Percentiles rank a stretch among this genome's conserved stretches.
These are phyloP conservation scores for Pseudogymnoascus sp. DNA, from an alignment of 2,329 filamentous ascomycete species.

Conservation along the genomic window DNA sequence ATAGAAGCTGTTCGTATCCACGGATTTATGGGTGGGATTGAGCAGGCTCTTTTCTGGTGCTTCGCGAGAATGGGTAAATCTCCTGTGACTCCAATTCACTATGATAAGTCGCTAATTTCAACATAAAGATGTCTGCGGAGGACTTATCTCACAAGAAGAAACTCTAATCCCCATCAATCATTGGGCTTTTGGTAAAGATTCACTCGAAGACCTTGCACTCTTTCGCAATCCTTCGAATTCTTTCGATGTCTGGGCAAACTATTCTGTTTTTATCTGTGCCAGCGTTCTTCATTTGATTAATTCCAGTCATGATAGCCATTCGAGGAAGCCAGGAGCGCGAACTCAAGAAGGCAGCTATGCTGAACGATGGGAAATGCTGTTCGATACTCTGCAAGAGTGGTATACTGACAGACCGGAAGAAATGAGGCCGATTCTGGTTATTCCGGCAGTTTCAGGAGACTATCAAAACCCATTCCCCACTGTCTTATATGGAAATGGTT, in stretches of 20 bases:
- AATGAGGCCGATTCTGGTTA: conserved; percentile 30
- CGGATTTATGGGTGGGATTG: conserved; percentile 40
- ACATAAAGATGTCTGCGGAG: conserved; percentile 39
- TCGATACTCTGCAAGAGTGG: conserved; percentile 35
- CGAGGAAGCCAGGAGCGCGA: neutral
- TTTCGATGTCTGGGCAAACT: conserved; percentile 43
- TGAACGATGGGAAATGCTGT: conserved; percentile 32
- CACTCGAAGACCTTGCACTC: conserved; percentile 22
- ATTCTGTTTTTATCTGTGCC: conserved; percentile 40
- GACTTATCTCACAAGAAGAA: conserved; percentile 41
- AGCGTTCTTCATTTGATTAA: conserved; percentile 34
- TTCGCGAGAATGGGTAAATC: conserved; percentile 42
- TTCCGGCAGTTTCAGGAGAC: conserved; percentile 25
- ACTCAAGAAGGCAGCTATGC: conserved; percentile 21
- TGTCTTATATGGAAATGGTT: conserved; percentile 14
- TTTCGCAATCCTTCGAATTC: conserved; percentile 28
- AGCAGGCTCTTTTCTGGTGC: conserved; percentile 47
- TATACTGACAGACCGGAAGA: conserved; percentile 30
- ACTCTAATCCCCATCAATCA: conserved; percentile 40
- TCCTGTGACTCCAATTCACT: neutral
- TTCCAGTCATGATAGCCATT: neutral
- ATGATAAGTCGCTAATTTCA: conserved; percentile 1
- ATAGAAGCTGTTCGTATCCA: conserved; percentile 43
- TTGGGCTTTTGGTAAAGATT: conserved; percentile 33
- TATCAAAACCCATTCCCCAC: conserved; percentile 20